Percentiles rank a stretch among this genome's conserved stretches.
These are phyloP conservation scores for Annulohypoxylon bovei DNA, from an alignment of 495 filamentous ascomycete genomes.

Conservation along the genomic window DNA sequence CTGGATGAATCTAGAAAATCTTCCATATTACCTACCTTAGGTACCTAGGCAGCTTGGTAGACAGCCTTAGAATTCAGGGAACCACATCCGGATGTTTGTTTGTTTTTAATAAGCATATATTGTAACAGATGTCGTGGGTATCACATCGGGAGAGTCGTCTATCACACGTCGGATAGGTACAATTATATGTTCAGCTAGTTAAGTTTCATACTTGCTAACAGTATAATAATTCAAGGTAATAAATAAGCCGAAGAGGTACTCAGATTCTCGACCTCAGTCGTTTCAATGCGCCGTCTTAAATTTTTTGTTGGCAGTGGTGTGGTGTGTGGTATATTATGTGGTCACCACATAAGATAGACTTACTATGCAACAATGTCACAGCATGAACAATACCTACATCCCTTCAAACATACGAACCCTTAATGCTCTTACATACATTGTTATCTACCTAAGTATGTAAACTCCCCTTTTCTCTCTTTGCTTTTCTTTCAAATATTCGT, in stretches of 20 bases:
- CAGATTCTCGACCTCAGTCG: background rate
- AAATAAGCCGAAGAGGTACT: background rate
- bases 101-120: background rate
- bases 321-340: background rate
- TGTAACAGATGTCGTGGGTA: background rate
- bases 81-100: background rate
- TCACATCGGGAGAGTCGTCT: background rate
- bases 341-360: background rate
- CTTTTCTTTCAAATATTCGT: background rate
- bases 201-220: background rate
- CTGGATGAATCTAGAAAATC: background rate
- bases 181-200: too few relatives aligned
- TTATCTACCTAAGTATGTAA: slow-evolving; percentile 5
- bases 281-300: background rate
- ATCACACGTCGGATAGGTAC: slow-evolving; percentile 1
- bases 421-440: too few relatives aligned
- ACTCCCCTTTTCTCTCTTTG: slow-evolving; percentile 3
- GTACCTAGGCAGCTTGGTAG: background rate
- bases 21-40: background rate
- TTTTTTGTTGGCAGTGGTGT: background rate
- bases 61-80: background rate
- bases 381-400: background rate
- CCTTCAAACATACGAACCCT: background rate
- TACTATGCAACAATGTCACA: slow-evolving; percentile 14
- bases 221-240: background rate